Base-by-base conservation (phyloP, 495 filamentous ascomycete species). In the Hypoxylon cercidicola region DNA sequence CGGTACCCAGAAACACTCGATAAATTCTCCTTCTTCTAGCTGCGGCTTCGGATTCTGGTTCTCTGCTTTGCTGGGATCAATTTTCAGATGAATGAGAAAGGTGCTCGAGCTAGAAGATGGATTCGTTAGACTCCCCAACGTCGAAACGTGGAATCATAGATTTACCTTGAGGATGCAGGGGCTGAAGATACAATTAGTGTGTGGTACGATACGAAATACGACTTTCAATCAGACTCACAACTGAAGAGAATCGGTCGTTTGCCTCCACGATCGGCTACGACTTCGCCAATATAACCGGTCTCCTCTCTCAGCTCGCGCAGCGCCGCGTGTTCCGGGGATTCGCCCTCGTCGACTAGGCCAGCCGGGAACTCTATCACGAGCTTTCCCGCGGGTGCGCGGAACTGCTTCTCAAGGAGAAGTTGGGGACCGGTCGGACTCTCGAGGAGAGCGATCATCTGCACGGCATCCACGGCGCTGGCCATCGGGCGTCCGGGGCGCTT, bases 261-360 rank as follows among this genome's bases (percentile, higher is more conserved):
- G 8, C 67, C 72, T 0, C 46, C 58, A 37, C 51, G 60, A 45
- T 56, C 55, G 7, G 41, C 50, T 16, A 75, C 47, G 2, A 86
- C 82, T 16, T 84, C 80, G 25, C 91, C 91, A 28, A 88, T 77
- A 71, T 93, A 93, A 2, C 91, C 91, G 0, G 91, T 93, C 77
- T 95, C 91, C 73, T 95, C 91, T 56, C 84, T 87, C 54, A 95
- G 78, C 68, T 93, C 90, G 19, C 90, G 81, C 23, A 92, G 78
- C 2, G 90, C 90, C 64, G 87, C 89, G 62, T 87, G 77, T 61
- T 90, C 88, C 0, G 86, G 81, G 0, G 83, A 87, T 71, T 93
- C 90, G n/a, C 81, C 82, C 9, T 82, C 85, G 72, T 93, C 90
- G 16, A 93, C 85, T 8, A 93, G 73, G 0, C 90, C 90, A 0